Conservation (phyloP, 164 flowering plant species). For the Dillenia turbinata region DNA sequence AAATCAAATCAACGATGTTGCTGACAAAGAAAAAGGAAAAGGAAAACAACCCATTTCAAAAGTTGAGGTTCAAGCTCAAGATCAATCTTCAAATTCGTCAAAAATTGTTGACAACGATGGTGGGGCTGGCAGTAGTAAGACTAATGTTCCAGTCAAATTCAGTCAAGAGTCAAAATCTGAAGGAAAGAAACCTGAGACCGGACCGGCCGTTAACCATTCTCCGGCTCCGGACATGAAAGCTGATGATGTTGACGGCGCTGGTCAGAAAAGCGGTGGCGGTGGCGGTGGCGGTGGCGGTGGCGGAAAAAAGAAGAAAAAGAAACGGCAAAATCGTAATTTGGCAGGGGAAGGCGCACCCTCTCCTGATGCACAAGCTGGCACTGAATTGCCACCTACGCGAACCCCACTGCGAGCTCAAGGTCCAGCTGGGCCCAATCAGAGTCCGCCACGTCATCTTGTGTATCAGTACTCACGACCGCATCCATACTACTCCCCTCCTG, state of each 20-base stretch:
- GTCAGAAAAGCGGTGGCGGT: conserved; percentile 5
- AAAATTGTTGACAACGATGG: neutral
- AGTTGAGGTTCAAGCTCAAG: too few species aligned
- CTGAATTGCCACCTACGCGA: conserved; percentile 9
- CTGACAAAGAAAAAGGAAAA: too few species aligned
- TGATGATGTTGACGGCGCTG: conserved; percentile 1
- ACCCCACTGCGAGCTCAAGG: neutral
- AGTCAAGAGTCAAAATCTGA: conserved; percentile 6
- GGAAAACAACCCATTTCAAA: too few species aligned
- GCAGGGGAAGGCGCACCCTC: conserved; percentile 9
- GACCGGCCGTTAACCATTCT: neutral
- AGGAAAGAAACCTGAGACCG: conserved; percentile 9
- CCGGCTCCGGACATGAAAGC: neutral
- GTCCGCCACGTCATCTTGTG: conserved; percentile 24
- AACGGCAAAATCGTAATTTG: conserved; percentile 18
- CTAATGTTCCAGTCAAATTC: too few species aligned
- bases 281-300: conserved; percentile 12
- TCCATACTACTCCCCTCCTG: conserved; percentile 15
- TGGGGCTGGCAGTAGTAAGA: conserved; percentile 1
- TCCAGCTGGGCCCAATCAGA: conserved; percentile 5
- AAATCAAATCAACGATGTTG: too few species aligned
- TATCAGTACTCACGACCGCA: conserved; percentile 17
- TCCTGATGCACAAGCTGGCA: conserved; percentile 6
- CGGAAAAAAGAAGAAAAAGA: conserved; percentile 33
- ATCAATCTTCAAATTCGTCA: neutral